Conservation (phyloP, 805 yeast species). For the Peterozyma toletana region DNA sequence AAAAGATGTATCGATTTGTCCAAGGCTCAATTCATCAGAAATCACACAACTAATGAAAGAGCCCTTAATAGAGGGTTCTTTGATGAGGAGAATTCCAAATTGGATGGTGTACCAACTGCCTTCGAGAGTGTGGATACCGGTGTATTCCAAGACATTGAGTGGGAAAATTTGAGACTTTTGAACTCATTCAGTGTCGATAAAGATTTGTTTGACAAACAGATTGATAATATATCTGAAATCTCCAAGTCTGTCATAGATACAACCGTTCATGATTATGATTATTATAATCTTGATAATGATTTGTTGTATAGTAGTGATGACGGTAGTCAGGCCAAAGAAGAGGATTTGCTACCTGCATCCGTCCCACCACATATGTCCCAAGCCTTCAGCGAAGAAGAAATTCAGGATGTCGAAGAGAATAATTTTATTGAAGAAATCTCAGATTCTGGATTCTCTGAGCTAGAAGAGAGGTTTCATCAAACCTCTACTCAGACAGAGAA, state of each 20-base stretch:
- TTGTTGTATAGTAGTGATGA: slow-evolving; percentile 5
- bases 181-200: background rate
- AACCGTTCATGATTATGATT: background rate
- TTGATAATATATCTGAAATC: background rate
- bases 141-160: slow-evolving; percentile 31
- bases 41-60: slow-evolving; percentile 1
- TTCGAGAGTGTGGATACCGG: slow-evolving; percentile 24
- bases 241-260: background rate
- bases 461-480: background rate
- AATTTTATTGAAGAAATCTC: background rate
- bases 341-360: slow-evolving; percentile 8
- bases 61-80: no score
- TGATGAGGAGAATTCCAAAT: slow-evolving; percentile 10
- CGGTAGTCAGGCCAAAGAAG: slow-evolving; percentile 12
- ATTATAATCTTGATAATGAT: background rate
- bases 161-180: slow-evolving; percentile 22
- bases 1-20: slow-evolving; percentile 19
- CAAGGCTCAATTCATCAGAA: slow-evolving; percentile 12
- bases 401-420: background rate
- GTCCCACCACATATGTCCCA: slow-evolving; percentile 5
- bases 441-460: background rate
- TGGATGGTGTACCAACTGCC: slow-evolving; percentile 20
- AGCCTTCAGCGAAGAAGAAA: background rate
- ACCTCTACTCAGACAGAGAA: background rate
- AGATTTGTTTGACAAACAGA: background rate